Conservation (phyloP, 2,329 filamentous ascomycete genomes). For the Neospermospora avenae region DNA sequence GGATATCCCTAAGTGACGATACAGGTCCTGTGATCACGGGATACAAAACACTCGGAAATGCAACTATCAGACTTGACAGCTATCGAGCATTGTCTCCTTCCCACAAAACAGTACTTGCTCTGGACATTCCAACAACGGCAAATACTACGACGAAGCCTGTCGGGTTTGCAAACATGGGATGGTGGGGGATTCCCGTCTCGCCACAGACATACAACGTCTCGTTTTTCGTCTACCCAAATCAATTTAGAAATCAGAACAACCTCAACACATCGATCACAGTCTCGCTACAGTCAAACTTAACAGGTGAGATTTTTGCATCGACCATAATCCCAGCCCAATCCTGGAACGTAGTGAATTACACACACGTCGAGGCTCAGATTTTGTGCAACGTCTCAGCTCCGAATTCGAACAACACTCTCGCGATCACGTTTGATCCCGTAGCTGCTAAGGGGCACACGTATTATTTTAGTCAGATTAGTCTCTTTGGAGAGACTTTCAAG, state of each 20-base stretch:
- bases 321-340: slow-evolving; percentile 30
- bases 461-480: slow-evolving; percentile 54
- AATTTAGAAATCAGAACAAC: slow-evolving; percentile 23
- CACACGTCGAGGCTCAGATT: slow-evolving; percentile 21
- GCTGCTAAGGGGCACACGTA: slow-evolving; percentile 37
- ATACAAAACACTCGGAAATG: slow-evolving; percentile 49
- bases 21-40: slow-evolving; percentile 49
- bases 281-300: slow-evolving; percentile 31
- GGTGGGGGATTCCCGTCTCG: slow-evolving; percentile 35
- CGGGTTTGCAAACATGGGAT: slow-evolving; percentile 34
- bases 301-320: slow-evolving; percentile 29
- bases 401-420: slow-evolving; percentile 51
- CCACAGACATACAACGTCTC: slow-evolving; percentile 34
- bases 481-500: slow-evolving; percentile 60
- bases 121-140: slow-evolving; percentile 19
- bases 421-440: slow-evolving; percentile 50
- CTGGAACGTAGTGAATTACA: slow-evolving; percentile 41
- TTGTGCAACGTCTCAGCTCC: slow-evolving; percentile 16
- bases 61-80: slow-evolving; percentile 16
- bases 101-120: slow-evolving; percentile 18
- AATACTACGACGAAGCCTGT: slow-evolving; percentile 24
- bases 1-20: not conserved
- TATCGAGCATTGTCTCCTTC: slow-evolving; percentile 19
- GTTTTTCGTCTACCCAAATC: slow-evolving; percentile 37
- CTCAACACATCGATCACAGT: slow-evolving; percentile 23